Evolutionary conservation across 129 eudicot species (phyloP).

Genomic region (Flaveria sonorensis): DNA sequence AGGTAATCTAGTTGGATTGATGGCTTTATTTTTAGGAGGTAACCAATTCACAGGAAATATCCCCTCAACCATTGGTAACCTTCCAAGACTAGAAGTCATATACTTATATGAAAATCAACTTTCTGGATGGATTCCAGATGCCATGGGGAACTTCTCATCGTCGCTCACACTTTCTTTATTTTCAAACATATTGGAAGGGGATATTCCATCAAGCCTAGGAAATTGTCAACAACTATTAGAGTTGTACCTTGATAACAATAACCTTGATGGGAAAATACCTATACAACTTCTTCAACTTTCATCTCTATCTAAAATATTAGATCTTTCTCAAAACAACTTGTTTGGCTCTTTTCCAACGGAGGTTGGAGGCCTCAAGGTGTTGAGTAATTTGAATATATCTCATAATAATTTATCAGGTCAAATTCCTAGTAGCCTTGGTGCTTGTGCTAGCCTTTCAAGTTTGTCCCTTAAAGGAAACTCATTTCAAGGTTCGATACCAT

Average conservation of each 20-base stretch:
- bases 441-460: not conserved
- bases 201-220: conserved; percentile 15
- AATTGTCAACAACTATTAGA: not conserved
- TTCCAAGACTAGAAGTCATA: not conserved
- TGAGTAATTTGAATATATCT: not conserved
- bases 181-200: not conserved
- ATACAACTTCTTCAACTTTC: not conserved
- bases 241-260: not conserved
- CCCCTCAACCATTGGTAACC: conserved; percentile 8
- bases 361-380: conserved; percentile 7
- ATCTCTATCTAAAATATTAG: not conserved
- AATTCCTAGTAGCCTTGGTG: not conserved
- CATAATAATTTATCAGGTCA: conserved; percentile 17
- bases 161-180: not conserved
- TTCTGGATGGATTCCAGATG: conserved; percentile 1
- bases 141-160: conserved; percentile 11
- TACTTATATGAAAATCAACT: not conserved
- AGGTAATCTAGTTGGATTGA: conserved; percentile 12
- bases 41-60: conserved; percentile 9
- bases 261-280: conserved; percentile 9
- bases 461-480: not conserved
- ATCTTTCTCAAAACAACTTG: conserved; percentile 9
- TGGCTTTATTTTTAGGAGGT: not conserved
- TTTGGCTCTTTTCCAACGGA: conserved; percentile 6
- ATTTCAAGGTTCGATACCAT: conserved; percentile 11